Conservation (phyloP, 768 basidiomycete species). For the Dioszegia aurantiaca region DNA sequence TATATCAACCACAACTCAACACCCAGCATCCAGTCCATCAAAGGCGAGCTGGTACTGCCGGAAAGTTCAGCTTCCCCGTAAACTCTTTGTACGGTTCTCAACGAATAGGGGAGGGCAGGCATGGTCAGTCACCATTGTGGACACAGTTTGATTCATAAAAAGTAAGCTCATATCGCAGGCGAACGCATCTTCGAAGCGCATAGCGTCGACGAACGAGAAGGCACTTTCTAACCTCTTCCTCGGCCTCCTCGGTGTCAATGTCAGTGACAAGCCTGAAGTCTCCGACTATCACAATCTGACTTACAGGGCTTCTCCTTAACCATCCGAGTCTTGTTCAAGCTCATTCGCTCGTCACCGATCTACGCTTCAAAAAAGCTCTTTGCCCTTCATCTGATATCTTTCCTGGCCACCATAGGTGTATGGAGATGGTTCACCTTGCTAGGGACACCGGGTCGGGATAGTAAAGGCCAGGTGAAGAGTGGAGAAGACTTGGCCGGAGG, state of each 20-base stretch:
- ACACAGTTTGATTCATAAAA: background rate
- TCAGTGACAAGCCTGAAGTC: conserved; percentile 16
- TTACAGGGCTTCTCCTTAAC: conserved; percentile 1
- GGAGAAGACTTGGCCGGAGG: conserved; percentile 48
- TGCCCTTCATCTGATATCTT: conserved; percentile 28
- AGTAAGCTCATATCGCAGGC: conserved; percentile 27
- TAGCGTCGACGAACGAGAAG: conserved; percentile 45
- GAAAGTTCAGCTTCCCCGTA: too few relatives aligned
- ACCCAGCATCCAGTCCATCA: too few relatives aligned
- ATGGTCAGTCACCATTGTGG: too few relatives aligned
- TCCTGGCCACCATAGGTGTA: conserved; percentile 28
- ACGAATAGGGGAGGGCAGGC: too few relatives aligned
- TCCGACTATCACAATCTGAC: background rate
- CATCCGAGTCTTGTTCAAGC: conserved; percentile 31
- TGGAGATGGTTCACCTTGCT: conserved; percentile 45
- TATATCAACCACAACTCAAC: conserved; percentile 2
- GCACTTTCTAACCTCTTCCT: conserved; percentile 39
- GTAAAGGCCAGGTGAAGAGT: conserved; percentile 21
- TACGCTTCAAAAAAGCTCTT: conserved; percentile 17
- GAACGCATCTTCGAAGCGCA: conserved; percentile 48
- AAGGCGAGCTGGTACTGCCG: too few relatives aligned
- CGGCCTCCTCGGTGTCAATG: conserved; percentile 42
- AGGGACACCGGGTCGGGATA: conserved; percentile 34
- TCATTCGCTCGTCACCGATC: conserved; percentile 24
- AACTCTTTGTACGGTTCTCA: too few relatives aligned